A percentile compares a stretch with the other conserved stretches of the same genome.
Evolutionary conservation across 164 flowering plant species (phyloP).

Genomic region (Kingdonia uniflora): DNA sequence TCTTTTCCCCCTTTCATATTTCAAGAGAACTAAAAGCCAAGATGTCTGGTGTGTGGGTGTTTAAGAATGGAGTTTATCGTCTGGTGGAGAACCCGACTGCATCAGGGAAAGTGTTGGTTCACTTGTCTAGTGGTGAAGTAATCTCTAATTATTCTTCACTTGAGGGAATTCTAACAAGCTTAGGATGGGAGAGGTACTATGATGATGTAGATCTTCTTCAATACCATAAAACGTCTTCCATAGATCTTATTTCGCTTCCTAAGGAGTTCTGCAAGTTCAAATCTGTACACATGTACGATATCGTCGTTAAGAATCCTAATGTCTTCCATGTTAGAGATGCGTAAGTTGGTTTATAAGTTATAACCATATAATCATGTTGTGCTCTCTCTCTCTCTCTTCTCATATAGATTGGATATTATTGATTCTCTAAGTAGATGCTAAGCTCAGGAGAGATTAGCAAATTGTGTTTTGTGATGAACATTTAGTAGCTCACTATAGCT

Average conservation of each 20-base stretch:
- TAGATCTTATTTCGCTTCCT: constrained; percentile 67
- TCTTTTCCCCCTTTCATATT: background rate
- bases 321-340: constrained; percentile 47
- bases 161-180: constrained; percentile 25
- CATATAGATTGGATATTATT: no score
- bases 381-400: background rate
- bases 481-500: no score
- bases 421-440: no score
- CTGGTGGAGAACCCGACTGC: constrained; percentile 18
- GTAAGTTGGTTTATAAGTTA: constrained; percentile 1
- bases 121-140: constrained; percentile 40
- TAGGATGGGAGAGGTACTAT: constrained; percentile 75
- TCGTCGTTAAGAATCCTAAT: constrained; percentile 56
- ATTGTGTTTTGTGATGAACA: no score
- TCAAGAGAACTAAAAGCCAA: background rate
- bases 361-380: background rate
- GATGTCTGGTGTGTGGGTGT: constrained; percentile 73
- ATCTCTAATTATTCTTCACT: constrained; percentile 39
- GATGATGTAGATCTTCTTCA: constrained; percentile 44
- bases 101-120: constrained; percentile 31
- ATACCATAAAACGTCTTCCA: constrained; percentile 52
- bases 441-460: no score
- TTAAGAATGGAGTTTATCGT: constrained; percentile 24
- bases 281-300: constrained; percentile 60
- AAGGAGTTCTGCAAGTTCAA: constrained; percentile 48